Evolutionary conservation across 768 basidiomycete genomes (phyloP).

Genomic region (Lentinus tigrinus): DNA sequence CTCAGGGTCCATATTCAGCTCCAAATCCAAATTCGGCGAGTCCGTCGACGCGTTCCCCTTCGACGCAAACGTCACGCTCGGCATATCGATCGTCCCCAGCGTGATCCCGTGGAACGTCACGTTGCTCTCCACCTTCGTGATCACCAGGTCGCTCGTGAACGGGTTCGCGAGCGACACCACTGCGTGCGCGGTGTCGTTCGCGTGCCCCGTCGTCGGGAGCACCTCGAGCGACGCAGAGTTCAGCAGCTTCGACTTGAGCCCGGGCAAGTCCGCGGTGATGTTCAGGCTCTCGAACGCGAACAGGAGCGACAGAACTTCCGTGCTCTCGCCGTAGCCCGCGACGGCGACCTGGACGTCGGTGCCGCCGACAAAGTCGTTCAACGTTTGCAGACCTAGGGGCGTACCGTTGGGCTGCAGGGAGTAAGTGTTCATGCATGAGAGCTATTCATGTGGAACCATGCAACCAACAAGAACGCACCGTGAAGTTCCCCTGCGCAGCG

Average conservation of each 20-base stretch:
- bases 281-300: slow-evolving; percentile 62
- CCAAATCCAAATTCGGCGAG: slow-evolving; percentile 57
- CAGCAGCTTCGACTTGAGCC: slow-evolving; percentile 55
- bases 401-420: slow-evolving; percentile 50
- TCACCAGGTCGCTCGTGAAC: slow-evolving; percentile 57
- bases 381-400: slow-evolving; percentile 57
- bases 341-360: slow-evolving; percentile 60
- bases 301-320: slow-evolving; percentile 53
- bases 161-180: slow-evolving; percentile 64
- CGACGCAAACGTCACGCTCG: slow-evolving; percentile 49
- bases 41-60: slow-evolving; percentile 52
- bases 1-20: slow-evolving; percentile 68
- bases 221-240: slow-evolving; percentile 56
- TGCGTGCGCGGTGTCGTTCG: slow-evolving; percentile 65
- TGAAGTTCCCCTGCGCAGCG: slow-evolving; percentile 48
- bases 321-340: slow-evolving; percentile 58
- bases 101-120: slow-evolving; percentile 60
- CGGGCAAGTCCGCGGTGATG: slow-evolving; percentile 57
- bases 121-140: slow-evolving; percentile 59
- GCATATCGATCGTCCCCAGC: slow-evolving; percentile 59
- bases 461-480: neutral
- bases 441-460: too few relatives aligned
- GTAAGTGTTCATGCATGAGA: neutral
- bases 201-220: slow-evolving; percentile 59
- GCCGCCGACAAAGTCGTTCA: slow-evolving; percentile 66